Evolutionary conservation across 306 rosid species (phyloP).

Genomic region (Mimosa pudica): DNA sequence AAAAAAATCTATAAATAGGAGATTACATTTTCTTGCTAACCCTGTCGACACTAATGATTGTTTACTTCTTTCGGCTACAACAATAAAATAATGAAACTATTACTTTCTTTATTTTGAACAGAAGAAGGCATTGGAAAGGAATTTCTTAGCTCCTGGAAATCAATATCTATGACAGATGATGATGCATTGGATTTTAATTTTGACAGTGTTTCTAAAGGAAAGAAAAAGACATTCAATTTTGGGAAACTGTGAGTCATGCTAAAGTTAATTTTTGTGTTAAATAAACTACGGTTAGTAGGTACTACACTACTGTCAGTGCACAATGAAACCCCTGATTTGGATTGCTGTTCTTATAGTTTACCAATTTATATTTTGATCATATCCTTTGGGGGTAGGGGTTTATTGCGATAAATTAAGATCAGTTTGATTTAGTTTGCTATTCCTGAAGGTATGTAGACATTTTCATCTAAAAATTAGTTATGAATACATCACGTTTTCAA

Average conservation of each 20-base stretch:
- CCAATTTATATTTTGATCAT: conserved; percentile 19
- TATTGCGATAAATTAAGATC: conserved; percentile 20
- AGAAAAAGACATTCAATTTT: conserved; percentile 71
- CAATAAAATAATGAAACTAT: conserved; percentile 12
- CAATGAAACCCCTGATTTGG: conserved; percentile 28
- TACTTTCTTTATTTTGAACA: conserved; percentile 41
- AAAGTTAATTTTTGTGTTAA: neutral
- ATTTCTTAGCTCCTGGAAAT: conserved; percentile 88
- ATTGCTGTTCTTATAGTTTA: neutral
- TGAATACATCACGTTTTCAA: conserved; percentile 14
- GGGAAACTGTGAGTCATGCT: conserved; percentile 67
- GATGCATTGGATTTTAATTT: conserved; percentile 75
- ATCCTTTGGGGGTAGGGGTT: conserved; percentile 25
- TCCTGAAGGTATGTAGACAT: conserved; percentile 15
- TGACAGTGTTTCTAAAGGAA: conserved; percentile 56
- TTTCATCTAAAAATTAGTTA: conserved; percentile 28
- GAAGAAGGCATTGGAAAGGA: conserved; percentile 75
- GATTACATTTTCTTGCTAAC: conserved; percentile 26
- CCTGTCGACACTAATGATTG: neutral
- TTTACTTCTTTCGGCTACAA: conserved; percentile 7
- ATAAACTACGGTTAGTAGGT: conserved; percentile 14
- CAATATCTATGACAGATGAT: conserved; percentile 78
- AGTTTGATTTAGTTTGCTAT: conserved; percentile 18
- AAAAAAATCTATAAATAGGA: conserved; percentile 7
- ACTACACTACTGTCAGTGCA: conserved; percentile 10